Conservation (phyloP, 805 yeast genomes). For the Sugiyamaella smithiae region DNA sequence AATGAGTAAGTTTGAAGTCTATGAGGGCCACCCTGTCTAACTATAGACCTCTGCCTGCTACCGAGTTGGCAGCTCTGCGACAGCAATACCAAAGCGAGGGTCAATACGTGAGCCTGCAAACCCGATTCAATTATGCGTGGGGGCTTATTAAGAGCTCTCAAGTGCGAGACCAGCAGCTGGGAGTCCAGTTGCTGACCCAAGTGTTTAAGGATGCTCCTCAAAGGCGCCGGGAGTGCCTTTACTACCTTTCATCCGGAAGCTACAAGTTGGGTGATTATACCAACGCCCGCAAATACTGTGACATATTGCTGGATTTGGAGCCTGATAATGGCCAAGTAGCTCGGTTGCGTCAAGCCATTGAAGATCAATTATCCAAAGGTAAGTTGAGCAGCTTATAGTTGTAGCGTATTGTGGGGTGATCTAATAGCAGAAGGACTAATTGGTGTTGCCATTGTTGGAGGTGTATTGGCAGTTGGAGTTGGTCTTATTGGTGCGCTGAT, state of each 20-base stretch:
- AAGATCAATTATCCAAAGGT: constrained; percentile 70
- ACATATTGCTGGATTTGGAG: constrained; percentile 70
- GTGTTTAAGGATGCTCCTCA: constrained; percentile 71
- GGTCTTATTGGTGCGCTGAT: constrained; percentile 46
- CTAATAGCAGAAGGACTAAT: constrained; percentile 65
- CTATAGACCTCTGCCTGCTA: constrained; percentile 56
- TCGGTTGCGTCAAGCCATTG: constrained; percentile 70
- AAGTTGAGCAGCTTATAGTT: constrained; percentile 17
- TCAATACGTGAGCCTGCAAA: constrained; percentile 75
- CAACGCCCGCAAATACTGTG: constrained; percentile 82
- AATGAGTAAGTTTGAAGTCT: not conserved
- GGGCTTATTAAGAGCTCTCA: constrained; percentile 75
- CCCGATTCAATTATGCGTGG: constrained; percentile 95
- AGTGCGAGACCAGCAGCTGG: constrained; percentile 67
- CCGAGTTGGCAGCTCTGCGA: constrained; percentile 71
- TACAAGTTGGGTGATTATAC: constrained; percentile 84
- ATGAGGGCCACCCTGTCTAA: no score
- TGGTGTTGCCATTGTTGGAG: constrained; percentile 85
- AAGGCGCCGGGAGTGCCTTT: constrained; percentile 84
- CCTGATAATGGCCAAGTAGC: constrained; percentile 80
- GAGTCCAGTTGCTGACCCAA: constrained; percentile 62
- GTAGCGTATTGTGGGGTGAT: not conserved
- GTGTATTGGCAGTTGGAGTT: constrained; percentile 80
- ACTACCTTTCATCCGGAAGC: constrained; percentile 83
- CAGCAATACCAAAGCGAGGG: constrained; percentile 78